Evolutionary conservation across 768 basidiomycete genomes (phyloP).

Genomic region (Suillus placidus): DNA sequence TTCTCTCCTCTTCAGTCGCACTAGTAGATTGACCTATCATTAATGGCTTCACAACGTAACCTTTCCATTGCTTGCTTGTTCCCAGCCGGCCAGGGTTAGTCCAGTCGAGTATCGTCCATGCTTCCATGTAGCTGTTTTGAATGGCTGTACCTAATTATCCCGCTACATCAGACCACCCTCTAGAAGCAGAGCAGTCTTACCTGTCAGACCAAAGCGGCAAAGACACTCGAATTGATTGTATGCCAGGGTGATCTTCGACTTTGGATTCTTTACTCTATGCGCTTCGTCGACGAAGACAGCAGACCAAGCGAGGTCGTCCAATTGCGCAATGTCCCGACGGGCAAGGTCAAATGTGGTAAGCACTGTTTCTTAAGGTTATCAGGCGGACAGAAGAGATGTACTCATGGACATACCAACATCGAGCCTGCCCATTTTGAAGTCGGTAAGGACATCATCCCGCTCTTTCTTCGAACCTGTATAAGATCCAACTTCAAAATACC

Average conservation of each 20-base stretch:
- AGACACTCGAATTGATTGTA: conserved; percentile 69
- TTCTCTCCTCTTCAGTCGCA: conserved; percentile 64
- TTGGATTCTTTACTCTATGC: conserved; percentile 84
- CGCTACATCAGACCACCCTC: conserved; percentile 13
- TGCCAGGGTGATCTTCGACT: conserved; percentile 64
- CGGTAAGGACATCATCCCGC: conserved; percentile 57
- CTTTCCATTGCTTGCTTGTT: conserved; percentile 73
- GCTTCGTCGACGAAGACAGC: conserved; percentile 87
- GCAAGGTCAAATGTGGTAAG: conserved; percentile 82
- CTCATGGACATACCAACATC: conserved; percentile 68
- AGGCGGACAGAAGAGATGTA: not conserved
- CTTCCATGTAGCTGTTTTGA: conserved; percentile 88
- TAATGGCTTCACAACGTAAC: conserved; percentile 68
- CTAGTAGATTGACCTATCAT: conserved; percentile 66
- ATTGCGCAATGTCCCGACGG: conserved; percentile 64
- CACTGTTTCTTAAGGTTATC: conserved; percentile 47
- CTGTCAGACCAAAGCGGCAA: conserved; percentile 84
- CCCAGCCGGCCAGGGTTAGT: conserved; percentile 84
- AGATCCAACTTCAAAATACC: conserved; percentile 85
- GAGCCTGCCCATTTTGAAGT: conserved; percentile 80
- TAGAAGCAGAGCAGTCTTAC: conserved; percentile 24
- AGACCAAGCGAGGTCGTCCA: conserved; percentile 72
- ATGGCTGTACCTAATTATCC: conserved; percentile 46
- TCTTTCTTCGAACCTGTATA: conserved; percentile 59
- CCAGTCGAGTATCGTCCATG: conserved; percentile 94